Evolutionary conservation across 352 stramenopile genomes (phyloP).

Genomic region (Phytopythium vexans): DNA sequence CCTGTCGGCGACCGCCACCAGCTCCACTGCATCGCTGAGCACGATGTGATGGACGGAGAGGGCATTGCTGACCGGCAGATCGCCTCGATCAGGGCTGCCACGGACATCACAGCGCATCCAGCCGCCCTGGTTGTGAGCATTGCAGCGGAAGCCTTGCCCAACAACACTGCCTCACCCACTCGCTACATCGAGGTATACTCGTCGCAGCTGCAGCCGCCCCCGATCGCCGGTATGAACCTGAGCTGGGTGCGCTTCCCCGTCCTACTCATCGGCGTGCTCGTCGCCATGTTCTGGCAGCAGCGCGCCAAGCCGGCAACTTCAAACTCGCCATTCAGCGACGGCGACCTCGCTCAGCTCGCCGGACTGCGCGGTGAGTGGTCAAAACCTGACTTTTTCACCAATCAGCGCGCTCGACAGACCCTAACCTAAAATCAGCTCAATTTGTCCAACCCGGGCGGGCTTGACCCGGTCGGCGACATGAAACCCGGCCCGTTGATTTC

Average conservation of each 20-base stretch:
- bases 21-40: conserved; percentile 20
- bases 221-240: conserved; percentile 17
- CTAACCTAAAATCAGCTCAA: neutral
- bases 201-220: conserved; percentile 16
- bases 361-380: neutral
- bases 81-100: conserved; percentile 8
- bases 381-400: neutral
- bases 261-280: conserved; percentile 29
- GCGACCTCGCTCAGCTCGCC: neutral
- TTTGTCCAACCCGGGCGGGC: too few species aligned
- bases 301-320: neutral
- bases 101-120: conserved; percentile 14
- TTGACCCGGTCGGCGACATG: too few species aligned
- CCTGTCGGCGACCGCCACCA: conserved; percentile 11
- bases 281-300: conserved; percentile 32
- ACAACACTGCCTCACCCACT: neutral
- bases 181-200: conserved; percentile 14
- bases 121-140: conserved; percentile 14
- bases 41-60: conserved; percentile 2
- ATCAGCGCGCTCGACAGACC: neutral
- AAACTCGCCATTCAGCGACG: too few species aligned
- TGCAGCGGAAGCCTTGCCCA: neutral
- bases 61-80: neutral
- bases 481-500: too few species aligned
- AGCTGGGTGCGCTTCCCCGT: conserved; percentile 28